A percentile compares a stretch with the other conserved stretches of the same genome.
These are phyloP conservation scores for Saturnispora dispora DNA, from an alignment of 805 yeast genomes.

Conservation along the genomic window DNA sequence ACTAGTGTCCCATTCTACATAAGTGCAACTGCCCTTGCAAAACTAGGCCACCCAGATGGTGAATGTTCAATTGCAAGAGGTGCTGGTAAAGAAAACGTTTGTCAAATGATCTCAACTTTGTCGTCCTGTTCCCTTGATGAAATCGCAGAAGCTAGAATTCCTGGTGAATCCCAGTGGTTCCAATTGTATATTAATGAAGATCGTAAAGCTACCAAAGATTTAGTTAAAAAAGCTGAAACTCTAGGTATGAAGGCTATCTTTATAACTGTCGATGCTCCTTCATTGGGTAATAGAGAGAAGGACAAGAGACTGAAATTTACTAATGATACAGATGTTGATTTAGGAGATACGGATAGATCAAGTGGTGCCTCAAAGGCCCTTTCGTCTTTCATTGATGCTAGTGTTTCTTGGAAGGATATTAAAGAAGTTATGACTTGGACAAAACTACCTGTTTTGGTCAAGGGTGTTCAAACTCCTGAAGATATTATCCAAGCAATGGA, in stretches of 20 bases:
- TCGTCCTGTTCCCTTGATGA: slow-evolving; percentile 87
- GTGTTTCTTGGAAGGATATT: slow-evolving; percentile 57
- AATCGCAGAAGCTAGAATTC: slow-evolving; percentile 58
- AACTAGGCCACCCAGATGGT: slow-evolving; percentile 88
- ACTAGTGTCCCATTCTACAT: slow-evolving; percentile 75
- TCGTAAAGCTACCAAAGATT: slow-evolving; percentile 48
- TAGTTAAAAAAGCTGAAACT: slow-evolving; percentile 63
- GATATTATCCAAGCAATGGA: slow-evolving; percentile 70
- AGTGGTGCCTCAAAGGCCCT: slow-evolving; percentile 86
- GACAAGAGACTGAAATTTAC: slow-evolving; percentile 24
- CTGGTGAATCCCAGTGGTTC: slow-evolving; percentile 75
- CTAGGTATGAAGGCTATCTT: slow-evolving; percentile 76
- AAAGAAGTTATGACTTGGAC: slow-evolving; percentile 47
- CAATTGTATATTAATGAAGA: slow-evolving; percentile 80
- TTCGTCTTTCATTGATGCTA: slow-evolving; percentile 73
- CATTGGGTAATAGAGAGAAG: slow-evolving; percentile 84
- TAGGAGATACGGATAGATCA: slow-evolving; percentile 45
- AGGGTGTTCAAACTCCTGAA: slow-evolving; percentile 79
- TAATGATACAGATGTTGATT: slow-evolving; percentile 39
- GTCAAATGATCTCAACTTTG: slow-evolving; percentile 89
- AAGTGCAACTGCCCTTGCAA: slow-evolving; percentile 88
- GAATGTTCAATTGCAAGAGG: slow-evolving; percentile 79
- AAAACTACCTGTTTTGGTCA: slow-evolving; percentile 57
- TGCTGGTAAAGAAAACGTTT: slow-evolving; percentile 59
- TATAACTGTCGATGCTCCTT: slow-evolving; percentile 90